Evolutionary conservation across 2,329 filamentous ascomycete species (phyloP).

Genomic region (Fusarium chaquense): DNA sequence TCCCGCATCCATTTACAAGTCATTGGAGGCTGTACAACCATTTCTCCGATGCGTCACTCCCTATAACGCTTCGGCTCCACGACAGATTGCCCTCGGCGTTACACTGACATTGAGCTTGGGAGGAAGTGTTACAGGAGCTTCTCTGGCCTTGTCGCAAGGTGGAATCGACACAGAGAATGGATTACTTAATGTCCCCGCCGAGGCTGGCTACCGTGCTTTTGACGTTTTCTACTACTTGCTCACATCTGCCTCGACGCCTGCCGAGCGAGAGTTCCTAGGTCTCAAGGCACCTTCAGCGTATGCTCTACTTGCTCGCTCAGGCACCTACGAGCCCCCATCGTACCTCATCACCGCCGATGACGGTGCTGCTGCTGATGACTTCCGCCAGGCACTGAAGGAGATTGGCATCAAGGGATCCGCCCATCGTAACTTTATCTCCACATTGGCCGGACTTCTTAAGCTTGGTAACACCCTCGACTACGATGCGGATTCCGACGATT

Average conservation of each 20-base stretch:
- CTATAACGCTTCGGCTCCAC: constrained; percentile 84
- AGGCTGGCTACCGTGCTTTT: constrained; percentile 89
- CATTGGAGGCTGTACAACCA: constrained; percentile 83
- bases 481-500: constrained; percentile 81
- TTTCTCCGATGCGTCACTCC: constrained; percentile 91
- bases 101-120: constrained; percentile 84
- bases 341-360: constrained; percentile 96
- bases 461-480: constrained; percentile 92
- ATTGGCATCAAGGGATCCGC: constrained; percentile 93
- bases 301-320: constrained; percentile 81
- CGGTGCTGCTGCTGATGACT: constrained; percentile 91
- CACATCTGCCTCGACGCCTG: constrained; percentile 87
- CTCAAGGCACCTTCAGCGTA: constrained; percentile 84
- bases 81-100: constrained; percentile 83
- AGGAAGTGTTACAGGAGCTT: constrained; percentile 81
- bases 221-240: constrained; percentile 98
- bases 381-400: constrained; percentile 84
- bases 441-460: constrained; percentile 87
- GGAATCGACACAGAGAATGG: constrained; percentile 88
- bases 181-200: constrained; percentile 81
- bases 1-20: constrained; percentile 79
- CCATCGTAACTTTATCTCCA: constrained; percentile 85
- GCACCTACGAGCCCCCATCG: constrained; percentile 85
- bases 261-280: constrained; percentile 88
- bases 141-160: constrained; percentile 83